phyloP scores from a whole-genome alignment of 2,329 filamentous ascomycete genomes.

The Aspergillus brunneoviolaceus region DNA sequence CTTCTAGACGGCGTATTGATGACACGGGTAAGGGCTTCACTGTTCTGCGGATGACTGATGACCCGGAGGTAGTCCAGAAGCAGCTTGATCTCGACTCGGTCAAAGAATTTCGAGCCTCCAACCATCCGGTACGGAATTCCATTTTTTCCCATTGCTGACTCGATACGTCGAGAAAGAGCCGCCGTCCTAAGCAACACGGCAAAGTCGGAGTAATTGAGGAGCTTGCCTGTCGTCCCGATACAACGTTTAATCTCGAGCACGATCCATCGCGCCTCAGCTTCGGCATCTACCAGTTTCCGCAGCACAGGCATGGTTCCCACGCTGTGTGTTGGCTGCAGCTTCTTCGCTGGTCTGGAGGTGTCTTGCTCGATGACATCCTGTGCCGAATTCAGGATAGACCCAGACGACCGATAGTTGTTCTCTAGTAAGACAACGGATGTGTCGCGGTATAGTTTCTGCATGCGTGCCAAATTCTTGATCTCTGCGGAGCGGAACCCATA shows the following conservation, averaged over 20 bases:
- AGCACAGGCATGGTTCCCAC: slow-evolving; percentile 79
- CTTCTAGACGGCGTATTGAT: slow-evolving; percentile 81
- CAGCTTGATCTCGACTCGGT: slow-evolving; percentile 83
- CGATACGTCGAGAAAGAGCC: slow-evolving; percentile 78
- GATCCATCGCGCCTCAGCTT: slow-evolving; percentile 82
- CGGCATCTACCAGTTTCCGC: slow-evolving; percentile 67
- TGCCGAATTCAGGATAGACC: slow-evolving; percentile 75
- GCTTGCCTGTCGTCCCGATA: slow-evolving; percentile 67
- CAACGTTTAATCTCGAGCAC: slow-evolving; percentile 76
- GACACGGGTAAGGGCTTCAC: slow-evolving; percentile 78
- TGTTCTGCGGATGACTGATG: slow-evolving; percentile 80
- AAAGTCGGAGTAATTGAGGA: slow-evolving; percentile 74
- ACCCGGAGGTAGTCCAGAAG: slow-evolving; percentile 85
- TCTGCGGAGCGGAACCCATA: slow-evolving; percentile 95
- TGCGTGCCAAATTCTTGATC: slow-evolving; percentile 77
- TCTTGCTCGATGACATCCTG: slow-evolving; percentile 91
- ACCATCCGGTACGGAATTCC: slow-evolving; percentile 92
- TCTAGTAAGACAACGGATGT: slow-evolving; percentile 83
- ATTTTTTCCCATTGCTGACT: slow-evolving; percentile 74
- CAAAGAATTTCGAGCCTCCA: slow-evolving; percentile 86
- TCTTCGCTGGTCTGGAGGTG: slow-evolving; percentile 73
- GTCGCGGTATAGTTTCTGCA: slow-evolving; percentile 73
- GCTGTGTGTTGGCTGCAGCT: slow-evolving; percentile 74
- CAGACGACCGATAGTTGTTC: slow-evolving; percentile 92
- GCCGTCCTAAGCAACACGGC: slow-evolving; percentile 86